phyloP scores from a whole-genome alignment of 805 yeast genomes.

The Ogataea zsoltii region DNA sequence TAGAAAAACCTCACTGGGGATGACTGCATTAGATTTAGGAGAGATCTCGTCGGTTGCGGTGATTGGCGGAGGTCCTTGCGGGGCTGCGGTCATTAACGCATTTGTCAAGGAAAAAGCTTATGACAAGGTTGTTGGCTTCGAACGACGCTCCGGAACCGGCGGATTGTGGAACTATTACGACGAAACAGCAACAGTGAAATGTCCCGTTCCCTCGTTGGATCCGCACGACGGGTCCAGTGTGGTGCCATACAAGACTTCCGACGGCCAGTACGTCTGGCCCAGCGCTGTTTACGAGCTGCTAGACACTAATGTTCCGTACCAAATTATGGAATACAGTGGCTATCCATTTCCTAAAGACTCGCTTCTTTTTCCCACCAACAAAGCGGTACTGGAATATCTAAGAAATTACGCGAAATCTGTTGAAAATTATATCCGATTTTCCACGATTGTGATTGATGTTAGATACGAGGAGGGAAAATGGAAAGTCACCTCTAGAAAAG shows the following conservation, averaged over 20 bases:
- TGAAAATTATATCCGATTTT: slow-evolving; percentile 40
- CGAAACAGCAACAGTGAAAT: slow-evolving; percentile 19
- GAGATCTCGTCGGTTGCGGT: slow-evolving; percentile 49
- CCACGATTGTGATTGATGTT: slow-evolving; percentile 51
- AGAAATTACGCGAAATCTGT: slow-evolving; percentile 49
- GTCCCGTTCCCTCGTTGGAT: slow-evolving; percentile 32
- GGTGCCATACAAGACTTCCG: slow-evolving; percentile 11
- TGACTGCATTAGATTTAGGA: slow-evolving; percentile 15
- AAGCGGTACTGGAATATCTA: slow-evolving; percentile 61
- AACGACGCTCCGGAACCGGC: slow-evolving; percentile 58
- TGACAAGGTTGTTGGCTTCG: slow-evolving; percentile 56
- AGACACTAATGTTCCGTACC: slow-evolving; percentile 69
- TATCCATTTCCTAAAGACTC: slow-evolving; percentile 48
- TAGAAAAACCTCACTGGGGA: too few species aligned
- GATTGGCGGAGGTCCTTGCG: slow-evolving; percentile 81
- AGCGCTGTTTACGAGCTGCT: slow-evolving; percentile 63
- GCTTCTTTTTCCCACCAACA: slow-evolving; percentile 57
- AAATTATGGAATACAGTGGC: slow-evolving; percentile 66
- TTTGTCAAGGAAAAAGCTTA: slow-evolving; percentile 51
- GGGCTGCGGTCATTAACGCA: slow-evolving; percentile 67
- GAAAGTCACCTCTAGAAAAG: slow-evolving; percentile 41
- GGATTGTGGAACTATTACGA: slow-evolving; percentile 76
- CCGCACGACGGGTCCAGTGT: slow-evolving; percentile 20
- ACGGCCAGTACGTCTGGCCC: slow-evolving; percentile 40
- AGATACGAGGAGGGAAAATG: slow-evolving; percentile 36